These are phyloP conservation scores for Andrographis paniculata DNA, from an alignment of 305 asterid genomes.

Conservation along the genomic window DNA sequence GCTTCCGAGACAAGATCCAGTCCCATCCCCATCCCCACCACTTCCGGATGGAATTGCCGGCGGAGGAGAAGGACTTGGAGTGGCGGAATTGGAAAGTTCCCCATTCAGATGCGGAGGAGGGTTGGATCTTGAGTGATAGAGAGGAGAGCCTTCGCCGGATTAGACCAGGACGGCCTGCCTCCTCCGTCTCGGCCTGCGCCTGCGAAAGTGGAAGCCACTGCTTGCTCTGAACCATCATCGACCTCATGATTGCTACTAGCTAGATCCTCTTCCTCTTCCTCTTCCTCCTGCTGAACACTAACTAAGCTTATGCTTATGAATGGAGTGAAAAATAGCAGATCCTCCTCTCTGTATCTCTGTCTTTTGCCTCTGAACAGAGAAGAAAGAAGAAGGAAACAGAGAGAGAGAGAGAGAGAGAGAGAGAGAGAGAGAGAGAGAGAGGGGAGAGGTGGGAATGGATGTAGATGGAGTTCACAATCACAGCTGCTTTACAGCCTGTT, in stretches of 20 bases:
- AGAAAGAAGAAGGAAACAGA: not conserved
- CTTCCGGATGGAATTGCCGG: slow-evolving; percentile 40
- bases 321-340: too few species aligned
- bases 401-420: not conserved
- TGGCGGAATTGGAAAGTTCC: slow-evolving; percentile 32
- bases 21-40: slow-evolving; percentile 86
- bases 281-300: too few species aligned
- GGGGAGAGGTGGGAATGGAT: not conserved
- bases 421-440: not conserved
- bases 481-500: slow-evolving; percentile 51
- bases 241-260: slow-evolving; percentile 26
- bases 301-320: too few species aligned
- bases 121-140: slow-evolving; percentile 46
- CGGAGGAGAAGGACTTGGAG: slow-evolving; percentile 56
- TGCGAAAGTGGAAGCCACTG: slow-evolving; percentile 54
- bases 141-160: slow-evolving; percentile 65
- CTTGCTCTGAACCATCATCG: slow-evolving; percentile 43
- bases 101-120: slow-evolving; percentile 39
- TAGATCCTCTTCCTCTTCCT: too few species aligned
- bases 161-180: slow-evolving; percentile 14
- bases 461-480: slow-evolving; percentile 19
- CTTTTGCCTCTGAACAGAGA: too few species aligned
- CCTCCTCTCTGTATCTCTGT: not conserved
- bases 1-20: slow-evolving; percentile 73
- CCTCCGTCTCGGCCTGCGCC: slow-evolving; percentile 15